Evolutionary conservation across 495 filamentous ascomycete genomes (phyloP), one percentile per base, ranked within the genome.

Genomic region (Chaetomium fimeti): DNA sequence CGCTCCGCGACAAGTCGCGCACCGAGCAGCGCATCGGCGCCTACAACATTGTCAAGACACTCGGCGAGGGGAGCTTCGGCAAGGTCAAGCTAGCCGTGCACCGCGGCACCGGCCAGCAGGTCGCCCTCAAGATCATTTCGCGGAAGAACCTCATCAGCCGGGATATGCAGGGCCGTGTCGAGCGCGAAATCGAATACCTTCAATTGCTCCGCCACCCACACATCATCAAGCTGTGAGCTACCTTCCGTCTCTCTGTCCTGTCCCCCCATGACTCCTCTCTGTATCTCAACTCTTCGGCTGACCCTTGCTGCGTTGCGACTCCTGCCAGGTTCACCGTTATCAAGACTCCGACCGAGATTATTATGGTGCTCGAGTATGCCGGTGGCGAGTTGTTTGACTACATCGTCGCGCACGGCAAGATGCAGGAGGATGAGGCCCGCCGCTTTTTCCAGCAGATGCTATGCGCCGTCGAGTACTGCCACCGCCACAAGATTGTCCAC

Each of bases 401-500:
- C 73, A 91, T 98, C 32, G 94, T 98, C 62, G 84, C 88, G 69
- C 83, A 95, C 67, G 95, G 94, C 56, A 89, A 88, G 75, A 91
- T 97, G 83, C 81, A 87, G 45, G 94, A 98, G 75, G 85, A 89
- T 64, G 87, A 93, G 68, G 94, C 95, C 48, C 87, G 94, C 54
- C 90, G 93, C 68, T 98, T 98, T 79, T 98, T 98, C 77, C 94
- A 98, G 74, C 94, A 98, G 76, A 98, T 98, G 70, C 91, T 97
- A n/a, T 96, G 93, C 72, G 95, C 94, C 22, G 95, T 98, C 57
- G 94, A 98, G 72, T 98, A 98, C 77, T 98, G 94, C 76, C 94
- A 98, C 77, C 85, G 94, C 65, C 95, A 98, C 79, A 98, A 98
- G 77, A 97, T 98, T 68, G 94, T 97, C 16, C 94, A 98, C 76